These are phyloP conservation scores for Rhodamnia argentea DNA, from an alignment of 345 rosid species.

Conservation along the genomic window DNA sequence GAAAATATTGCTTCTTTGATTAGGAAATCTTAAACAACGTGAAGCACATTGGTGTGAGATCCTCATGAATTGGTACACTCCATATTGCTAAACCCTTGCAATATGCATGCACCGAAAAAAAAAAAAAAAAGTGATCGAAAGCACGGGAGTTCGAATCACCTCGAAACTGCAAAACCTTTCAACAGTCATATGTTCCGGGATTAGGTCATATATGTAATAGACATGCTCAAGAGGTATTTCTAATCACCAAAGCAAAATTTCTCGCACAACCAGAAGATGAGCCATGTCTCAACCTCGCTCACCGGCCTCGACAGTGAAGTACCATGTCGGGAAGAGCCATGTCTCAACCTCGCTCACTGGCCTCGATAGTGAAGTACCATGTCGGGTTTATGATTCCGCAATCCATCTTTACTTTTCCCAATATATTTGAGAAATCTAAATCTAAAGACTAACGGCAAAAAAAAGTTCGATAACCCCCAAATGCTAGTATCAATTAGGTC, in stretches of 20 bases:
- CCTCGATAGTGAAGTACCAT: neutral
- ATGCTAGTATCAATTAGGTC: neutral
- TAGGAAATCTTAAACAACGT: neutral
- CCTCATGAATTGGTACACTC: neutral
- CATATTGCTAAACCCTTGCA: neutral
- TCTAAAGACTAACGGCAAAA: neutral
- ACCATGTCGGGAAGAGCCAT: neutral
- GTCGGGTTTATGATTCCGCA: neutral
- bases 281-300: neutral
- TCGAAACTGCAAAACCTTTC: neutral
- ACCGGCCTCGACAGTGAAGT: neutral
- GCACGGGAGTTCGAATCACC: neutral
- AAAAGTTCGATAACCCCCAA: neutral
- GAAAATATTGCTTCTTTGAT: neutral
- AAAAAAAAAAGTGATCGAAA: neutral
- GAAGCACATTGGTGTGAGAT: neutral
- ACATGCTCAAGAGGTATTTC: neutral
- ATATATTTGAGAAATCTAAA: neutral
- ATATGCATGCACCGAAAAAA: neutral
- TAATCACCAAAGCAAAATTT: neutral
- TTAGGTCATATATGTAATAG: neutral
- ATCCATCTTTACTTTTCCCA: neutral
- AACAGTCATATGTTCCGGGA: neutral
- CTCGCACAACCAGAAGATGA: neutral
- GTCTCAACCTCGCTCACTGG: neutral